Evolutionary conservation across 192 early-diverging fungal species (phyloP).

Genomic region (Backusella parvicylindrica): DNA sequence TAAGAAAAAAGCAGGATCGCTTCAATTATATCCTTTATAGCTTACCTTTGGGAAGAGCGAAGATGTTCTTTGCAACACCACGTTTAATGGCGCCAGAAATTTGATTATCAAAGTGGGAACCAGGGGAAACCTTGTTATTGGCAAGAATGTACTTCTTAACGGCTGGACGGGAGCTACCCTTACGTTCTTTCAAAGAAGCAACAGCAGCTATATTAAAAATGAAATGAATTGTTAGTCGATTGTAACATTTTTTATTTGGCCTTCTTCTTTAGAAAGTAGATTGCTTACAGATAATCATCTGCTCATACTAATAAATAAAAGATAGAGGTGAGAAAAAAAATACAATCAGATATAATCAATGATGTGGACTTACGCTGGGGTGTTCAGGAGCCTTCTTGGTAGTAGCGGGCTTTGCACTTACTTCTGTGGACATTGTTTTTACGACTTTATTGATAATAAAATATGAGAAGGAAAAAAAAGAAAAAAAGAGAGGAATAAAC

Average conservation of each 20-base stretch:
- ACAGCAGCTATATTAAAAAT: constrained; percentile 39
- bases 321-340: neutral
- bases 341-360: neutral
- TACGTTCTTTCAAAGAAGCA: constrained; percentile 64
- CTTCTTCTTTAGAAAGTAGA: neutral
- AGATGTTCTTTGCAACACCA: constrained; percentile 58
- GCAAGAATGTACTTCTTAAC: constrained; percentile 79
- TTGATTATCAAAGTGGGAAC: constrained; percentile 50
- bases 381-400: constrained; percentile 18
- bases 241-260: neutral
- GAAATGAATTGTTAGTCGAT: neutral
- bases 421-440: neutral
- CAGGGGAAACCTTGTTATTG: constrained; percentile 60
- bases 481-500: constrained; percentile 1
- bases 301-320: constrained; percentile 22
- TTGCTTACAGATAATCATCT: constrained; percentile 30
- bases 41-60: constrained; percentile 64
- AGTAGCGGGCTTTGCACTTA: neutral
- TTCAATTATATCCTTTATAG: neutral
- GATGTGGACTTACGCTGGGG: constrained; percentile 16
- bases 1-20: neutral
- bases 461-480: neutral
- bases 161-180: constrained; percentile 66
- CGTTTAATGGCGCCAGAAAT: constrained; percentile 65
- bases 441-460: neutral